phyloP scores from a whole-genome alignment of 1,284 basidiomycete genomes.

The Ceratobasidium sp. region DNA sequence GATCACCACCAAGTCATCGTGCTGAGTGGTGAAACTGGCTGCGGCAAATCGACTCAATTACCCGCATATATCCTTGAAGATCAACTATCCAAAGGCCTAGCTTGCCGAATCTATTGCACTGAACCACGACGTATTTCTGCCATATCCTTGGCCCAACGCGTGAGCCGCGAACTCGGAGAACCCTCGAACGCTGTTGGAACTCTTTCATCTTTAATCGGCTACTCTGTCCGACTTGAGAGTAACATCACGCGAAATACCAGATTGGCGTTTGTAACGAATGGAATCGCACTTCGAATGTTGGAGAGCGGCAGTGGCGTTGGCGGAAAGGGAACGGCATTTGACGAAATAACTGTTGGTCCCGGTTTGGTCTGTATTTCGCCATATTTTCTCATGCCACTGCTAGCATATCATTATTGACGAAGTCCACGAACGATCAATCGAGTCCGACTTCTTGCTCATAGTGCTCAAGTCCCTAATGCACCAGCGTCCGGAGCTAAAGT shows the following conservation, averaged over 20 bases:
- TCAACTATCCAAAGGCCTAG: conserved; percentile 81
- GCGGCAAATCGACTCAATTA: conserved; percentile 98
- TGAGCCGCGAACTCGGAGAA: conserved; percentile 95
- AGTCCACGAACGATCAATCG: conserved; percentile 95
- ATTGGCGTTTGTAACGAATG: conserved; percentile 90
- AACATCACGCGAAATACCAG: conserved; percentile 86
- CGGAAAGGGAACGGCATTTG: conserved; percentile 83
- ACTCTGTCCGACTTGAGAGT: conserved; percentile 94
- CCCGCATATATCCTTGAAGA: conserved; percentile 96
- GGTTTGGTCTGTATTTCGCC: conserved; percentile 17
- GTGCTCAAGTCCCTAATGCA: conserved; percentile 91
- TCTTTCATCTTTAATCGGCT: conserved; percentile 86
- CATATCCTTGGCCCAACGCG: conserved; percentile 95
- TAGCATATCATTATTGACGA: conserved; percentile 91
- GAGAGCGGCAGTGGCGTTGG: conserved; percentile 79
- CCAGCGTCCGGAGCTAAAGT: conserved; percentile 88
- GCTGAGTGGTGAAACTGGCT: conserved; percentile 97
- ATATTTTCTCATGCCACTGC: conserved; percentile 3
- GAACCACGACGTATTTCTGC: conserved; percentile 98
- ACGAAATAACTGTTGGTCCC: conserved; percentile 86
- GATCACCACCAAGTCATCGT: conserved; percentile 90
- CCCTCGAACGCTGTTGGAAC: conserved; percentile 84
- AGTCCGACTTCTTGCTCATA: conserved; percentile 97
- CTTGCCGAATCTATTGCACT: conserved; percentile 95
- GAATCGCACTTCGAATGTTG: conserved; percentile 96